Base-by-base conservation (phyloP, 345 rosid species). In the Gossypium arboreum region DNA sequence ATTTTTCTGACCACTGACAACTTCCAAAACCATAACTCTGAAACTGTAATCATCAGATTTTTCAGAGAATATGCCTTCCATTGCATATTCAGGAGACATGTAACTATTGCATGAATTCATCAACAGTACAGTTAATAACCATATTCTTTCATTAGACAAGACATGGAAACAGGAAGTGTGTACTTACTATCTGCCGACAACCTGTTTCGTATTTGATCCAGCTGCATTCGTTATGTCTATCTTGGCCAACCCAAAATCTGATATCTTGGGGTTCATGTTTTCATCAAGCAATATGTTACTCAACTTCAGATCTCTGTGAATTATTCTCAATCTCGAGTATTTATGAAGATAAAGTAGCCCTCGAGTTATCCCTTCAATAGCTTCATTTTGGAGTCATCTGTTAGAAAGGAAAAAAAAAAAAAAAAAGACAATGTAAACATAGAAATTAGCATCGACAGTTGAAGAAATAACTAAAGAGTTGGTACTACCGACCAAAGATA, bases 341-440 rank as follows among this genome's bases (percentile, higher is more conserved):
- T 67, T 67, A 13, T 67, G 71, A 45, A 67, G 71, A 22, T 67
- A 67, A 22, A 67, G 55, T 67, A 67, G 27, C 7, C 71, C 55
- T 45, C 45, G 71, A 67, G 71, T 34, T 67, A 67, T 67, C 71
- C 55, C 55, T 67, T 67, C 71, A 45, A 67, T 59, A 12, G 17
- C 39, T 59, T 59, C 41, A 17, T 24, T 59, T 59, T 25, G 2
- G 39, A 59, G 25, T 25, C 64, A 59, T 59, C 41, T 24, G 17
- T 59, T 25, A 25, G 39, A 25, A 9, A 25, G 20, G 18, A 56
- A 1, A 8, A 25, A 67, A 43, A n/a, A n/a, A 18, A 1, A 11
- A 5, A 2, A 15, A 22, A 45, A 67, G 16, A 6, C 34, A 66
- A 5, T 5, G 7, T 22, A 20, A 12, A 47, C 39, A 66, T 20